Evolutionary conservation across 495 filamentous ascomycete species (phyloP).

Genomic region (Neurospora sp.): DNA sequence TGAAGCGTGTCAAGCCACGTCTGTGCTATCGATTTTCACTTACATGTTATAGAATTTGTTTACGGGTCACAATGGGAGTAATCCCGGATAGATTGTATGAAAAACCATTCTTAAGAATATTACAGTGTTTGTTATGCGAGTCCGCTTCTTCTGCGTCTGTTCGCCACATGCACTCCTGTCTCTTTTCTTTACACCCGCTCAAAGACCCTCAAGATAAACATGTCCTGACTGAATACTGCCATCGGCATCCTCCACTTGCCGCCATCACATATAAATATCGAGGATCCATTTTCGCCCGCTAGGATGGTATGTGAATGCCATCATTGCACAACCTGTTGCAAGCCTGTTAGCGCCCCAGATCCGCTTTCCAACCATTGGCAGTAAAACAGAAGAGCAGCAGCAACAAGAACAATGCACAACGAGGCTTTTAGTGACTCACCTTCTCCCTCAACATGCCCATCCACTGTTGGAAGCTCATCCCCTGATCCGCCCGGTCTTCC

Average conservation of each 20-base stretch:
- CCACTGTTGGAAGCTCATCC: conserved; percentile 85
- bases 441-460: conserved; percentile 90
- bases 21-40: background rate
- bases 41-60: background rate
- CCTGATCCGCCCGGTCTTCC: conserved; percentile 90
- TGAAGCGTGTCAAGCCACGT: background rate
- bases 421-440: conserved; percentile 48
- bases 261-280: background rate
- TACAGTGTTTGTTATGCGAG: background rate
- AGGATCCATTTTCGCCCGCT: background rate
- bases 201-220: background rate
- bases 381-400: background rate
- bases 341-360: background rate
- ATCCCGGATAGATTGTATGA: background rate
- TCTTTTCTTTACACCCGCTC: background rate
- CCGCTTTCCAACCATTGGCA: background rate
- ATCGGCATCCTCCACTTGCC: background rate
- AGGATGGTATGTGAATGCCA: background rate
- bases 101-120: background rate
- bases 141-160: background rate
- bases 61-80: background rate
- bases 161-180: background rate
- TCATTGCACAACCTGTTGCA: background rate
- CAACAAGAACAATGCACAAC: background rate
- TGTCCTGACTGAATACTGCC: background rate